Evolutionary conservation across 345 rosid species (phyloP), one percentile per base, ranked within the genome.

Genomic region (Cardamine occulta): DNA sequence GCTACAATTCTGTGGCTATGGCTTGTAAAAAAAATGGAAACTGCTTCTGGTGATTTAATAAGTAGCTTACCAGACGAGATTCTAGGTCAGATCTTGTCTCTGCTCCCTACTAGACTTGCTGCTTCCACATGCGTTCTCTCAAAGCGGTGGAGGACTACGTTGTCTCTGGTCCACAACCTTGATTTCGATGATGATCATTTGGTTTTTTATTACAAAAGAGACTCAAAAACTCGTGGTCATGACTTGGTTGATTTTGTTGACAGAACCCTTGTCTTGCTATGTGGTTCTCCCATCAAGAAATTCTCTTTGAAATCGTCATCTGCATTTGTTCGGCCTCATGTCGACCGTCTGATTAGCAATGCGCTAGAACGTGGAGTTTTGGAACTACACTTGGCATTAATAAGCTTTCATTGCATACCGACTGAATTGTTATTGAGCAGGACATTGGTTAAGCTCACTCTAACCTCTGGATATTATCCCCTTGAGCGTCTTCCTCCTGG

Each of bases 371-470:
- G 7, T 31, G 56, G 69, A 17, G 3, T 11, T 6, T 31, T 17
- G 12, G 69, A 65, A 17, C 56, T 65, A 17, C 11, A 40, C 51
- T 62, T 62, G 51, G 1, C 34, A 8, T 3, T 13, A 39, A 0
- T 2, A 37, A 0, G 2, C 7, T 0, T 1, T 0, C 31, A 3
- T 7, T 3, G 1, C 7, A 3, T 19, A 17, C 3, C 14, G 44
- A 28, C 32, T 29, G 6, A 5, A 42, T 23, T 42, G 5, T 57
- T 57, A 2, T 57, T 31, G 1, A 29, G 65, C 47, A 37, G 19
- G 47, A 60, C 47, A 13, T 19, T 37, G 47, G 28, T 60, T 19
- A 59, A 60, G 7, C 39, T 35, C 39, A 8, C 39, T 35, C 11
- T 35, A 35, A 1, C 11, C 39, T 0, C 0, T 35, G 39, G 68